Evolutionary conservation across 768 basidiomycete species (phyloP).

Genomic region (Boletus reticulatus): DNA sequence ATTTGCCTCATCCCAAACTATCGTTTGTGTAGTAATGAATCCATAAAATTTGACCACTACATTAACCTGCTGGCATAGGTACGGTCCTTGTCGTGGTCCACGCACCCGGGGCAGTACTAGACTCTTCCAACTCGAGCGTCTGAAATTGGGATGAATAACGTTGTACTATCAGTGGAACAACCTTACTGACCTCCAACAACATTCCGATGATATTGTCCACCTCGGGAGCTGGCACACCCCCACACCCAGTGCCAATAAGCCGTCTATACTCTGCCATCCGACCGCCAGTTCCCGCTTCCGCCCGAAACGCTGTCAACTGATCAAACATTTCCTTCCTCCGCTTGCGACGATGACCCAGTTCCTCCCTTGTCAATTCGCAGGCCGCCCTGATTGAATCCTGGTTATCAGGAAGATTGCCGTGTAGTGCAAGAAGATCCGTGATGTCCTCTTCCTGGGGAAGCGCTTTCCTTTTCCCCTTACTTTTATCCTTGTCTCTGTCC

Average conservation of each 20-base stretch:
- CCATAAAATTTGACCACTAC: background rate
- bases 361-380: slow-evolving; percentile 63
- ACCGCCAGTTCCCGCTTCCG: slow-evolving; percentile 87
- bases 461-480: slow-evolving; percentile 56
- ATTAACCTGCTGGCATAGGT: slow-evolving; percentile 22
- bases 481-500: slow-evolving; percentile 44
- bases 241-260: slow-evolving; percentile 88
- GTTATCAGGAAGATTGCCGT: slow-evolving; percentile 57
- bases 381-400: slow-evolving; percentile 49
- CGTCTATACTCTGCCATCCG: slow-evolving; percentile 87
- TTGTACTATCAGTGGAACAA: background rate
- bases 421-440: slow-evolving; percentile 58
- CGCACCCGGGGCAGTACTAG: slow-evolving; percentile 51
- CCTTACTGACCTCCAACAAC: slow-evolving; percentile 69
- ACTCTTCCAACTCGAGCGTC: slow-evolving; percentile 83
- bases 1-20: background rate
- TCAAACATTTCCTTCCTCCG: slow-evolving; percentile 73
- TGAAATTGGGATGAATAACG: slow-evolving; percentile 27
- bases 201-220: slow-evolving; percentile 84
- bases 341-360: slow-evolving; percentile 62
- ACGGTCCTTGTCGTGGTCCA: slow-evolving; percentile 37
- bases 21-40: too few species aligned
- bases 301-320: slow-evolving; percentile 75
- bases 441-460: slow-evolving; percentile 52
- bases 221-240: slow-evolving; percentile 80